Conservation (phyloP, 1,284 basidiomycete genomes). For the Trichosporon sp. region DNA sequence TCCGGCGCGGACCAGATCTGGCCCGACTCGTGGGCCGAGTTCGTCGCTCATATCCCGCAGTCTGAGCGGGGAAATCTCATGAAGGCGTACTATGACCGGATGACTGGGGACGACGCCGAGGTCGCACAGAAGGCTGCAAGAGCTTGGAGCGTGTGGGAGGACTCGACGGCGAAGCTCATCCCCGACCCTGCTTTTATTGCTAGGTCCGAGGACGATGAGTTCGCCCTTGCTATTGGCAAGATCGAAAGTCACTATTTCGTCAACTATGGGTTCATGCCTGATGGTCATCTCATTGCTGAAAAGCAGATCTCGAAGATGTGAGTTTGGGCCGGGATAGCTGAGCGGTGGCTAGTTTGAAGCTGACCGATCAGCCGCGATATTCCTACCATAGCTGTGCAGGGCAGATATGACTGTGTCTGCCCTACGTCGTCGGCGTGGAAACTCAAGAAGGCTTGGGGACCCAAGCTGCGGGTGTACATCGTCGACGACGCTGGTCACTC, state of each 20-base stretch:
- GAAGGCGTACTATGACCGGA: slow-evolving; percentile 65
- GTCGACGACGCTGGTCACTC: slow-evolving; percentile 88
- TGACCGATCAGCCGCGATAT: slow-evolving; percentile 57
- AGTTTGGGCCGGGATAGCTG: background rate
- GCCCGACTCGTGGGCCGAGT: slow-evolving; percentile 84
- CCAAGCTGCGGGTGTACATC: slow-evolving; percentile 60
- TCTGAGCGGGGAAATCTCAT: slow-evolving; percentile 72
- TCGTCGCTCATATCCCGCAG: slow-evolving; percentile 71
- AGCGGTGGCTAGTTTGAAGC: background rate
- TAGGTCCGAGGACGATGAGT: slow-evolving; percentile 60
- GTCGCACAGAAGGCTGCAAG: slow-evolving; percentile 61
- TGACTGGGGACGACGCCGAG: slow-evolving; percentile 63
- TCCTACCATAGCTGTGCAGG: slow-evolving; percentile 78
- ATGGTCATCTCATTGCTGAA: slow-evolving; percentile 76
- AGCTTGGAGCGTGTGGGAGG: slow-evolving; percentile 75
- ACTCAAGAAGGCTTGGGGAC: slow-evolving; percentile 76
- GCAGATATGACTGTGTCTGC: slow-evolving; percentile 53
- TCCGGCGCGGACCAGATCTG: slow-evolving; percentile 55
- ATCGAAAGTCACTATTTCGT: slow-evolving; percentile 92
- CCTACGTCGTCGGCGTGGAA: slow-evolving; percentile 57
- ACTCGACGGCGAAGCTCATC: slow-evolving; percentile 68
- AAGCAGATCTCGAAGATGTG: slow-evolving; percentile 80
- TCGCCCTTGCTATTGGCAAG: slow-evolving; percentile 71
- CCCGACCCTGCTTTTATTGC: slow-evolving; percentile 66
- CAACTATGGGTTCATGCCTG: slow-evolving; percentile 78